phyloP scores from a whole-genome alignment of 352 stramenopile genomes.

The Phytopythium mirpurense region DNA sequence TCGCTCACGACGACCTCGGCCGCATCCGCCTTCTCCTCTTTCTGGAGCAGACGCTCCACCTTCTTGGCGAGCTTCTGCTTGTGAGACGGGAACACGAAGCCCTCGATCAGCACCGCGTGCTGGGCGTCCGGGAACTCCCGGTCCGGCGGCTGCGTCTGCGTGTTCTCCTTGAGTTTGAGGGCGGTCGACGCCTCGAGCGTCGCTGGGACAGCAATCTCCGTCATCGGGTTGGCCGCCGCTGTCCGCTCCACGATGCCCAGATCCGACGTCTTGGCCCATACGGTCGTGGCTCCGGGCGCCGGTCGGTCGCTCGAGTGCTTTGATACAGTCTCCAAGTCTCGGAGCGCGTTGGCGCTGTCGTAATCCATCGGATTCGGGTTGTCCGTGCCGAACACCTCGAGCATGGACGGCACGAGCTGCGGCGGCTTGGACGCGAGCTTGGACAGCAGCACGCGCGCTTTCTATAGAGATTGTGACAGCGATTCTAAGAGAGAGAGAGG shows the following conservation, averaged over 20 bases:
- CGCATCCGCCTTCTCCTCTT: slow-evolving; percentile 26
- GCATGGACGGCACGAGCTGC: slow-evolving; percentile 72
- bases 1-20: slow-evolving; percentile 56
- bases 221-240: slow-evolving; percentile 21
- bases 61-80: slow-evolving; percentile 73
- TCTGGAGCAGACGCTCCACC: slow-evolving; percentile 45
- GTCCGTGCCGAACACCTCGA: slow-evolving; percentile 76
- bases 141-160: slow-evolving; percentile 21
- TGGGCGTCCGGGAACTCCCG: slow-evolving; percentile 44
- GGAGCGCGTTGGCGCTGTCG: slow-evolving; percentile 24
- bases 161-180: slow-evolving; percentile 40
- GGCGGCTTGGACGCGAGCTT: slow-evolving; percentile 68
- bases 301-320: slow-evolving; percentile 7
- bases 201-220: slow-evolving; percentile 15
- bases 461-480: slow-evolving; percentile 30
- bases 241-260: slow-evolving; percentile 63
- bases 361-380: slow-evolving; percentile 68
- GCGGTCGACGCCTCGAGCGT: slow-evolving; percentile 12
- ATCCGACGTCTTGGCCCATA: slow-evolving; percentile 75
- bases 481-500: slow-evolving; percentile 3
- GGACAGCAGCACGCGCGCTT: slow-evolving; percentile 59
- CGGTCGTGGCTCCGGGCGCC: slow-evolving; percentile 39
- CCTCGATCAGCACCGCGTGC: slow-evolving; percentile 74
- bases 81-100: slow-evolving; percentile 80
- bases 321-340: slow-evolving; percentile 4